Base-by-base conservation (phyloP, 2,329 filamentous ascomycete species). In the Epichloe brachyelytri region DNA sequence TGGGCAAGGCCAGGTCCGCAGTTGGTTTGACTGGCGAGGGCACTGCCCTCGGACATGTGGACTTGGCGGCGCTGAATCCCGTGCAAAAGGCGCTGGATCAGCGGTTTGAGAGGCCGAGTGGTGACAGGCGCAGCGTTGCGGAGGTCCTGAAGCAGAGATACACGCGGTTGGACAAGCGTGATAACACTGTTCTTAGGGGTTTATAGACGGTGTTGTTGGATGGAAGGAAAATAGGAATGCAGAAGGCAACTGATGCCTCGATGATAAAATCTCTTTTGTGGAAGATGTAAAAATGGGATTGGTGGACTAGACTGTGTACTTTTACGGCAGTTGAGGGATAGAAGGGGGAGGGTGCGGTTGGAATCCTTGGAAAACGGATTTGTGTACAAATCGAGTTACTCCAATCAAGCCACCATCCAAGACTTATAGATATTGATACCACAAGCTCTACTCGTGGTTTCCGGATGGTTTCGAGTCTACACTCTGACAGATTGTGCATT, bases 101-200 rank as follows among this genome's bases (percentile, higher is more conserved):
- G 64, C 68, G 78, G 47, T 82, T 73, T 56, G 67, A 74, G 62
- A 71, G 68, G 56, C 59, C 66, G 41, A 63, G 62, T 14, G 61
- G 61, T 50, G 60, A 71, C 55, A 67, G 71, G 53, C 74, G 74
- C 65, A 75, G 69, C 44, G 73, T 76, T 19, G 70, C 77, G 54
- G 73, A 80, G 60, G 68, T 72, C 41, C 63, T 83, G 49, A 70
- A 67, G 46, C 76, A 80, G 61, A 68, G 79, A 58, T 82, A 82
- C 59, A 70, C 62, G 57, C 72, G 72, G 0, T 63, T 76, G 53
- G 69, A 71, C 41, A 57, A 71, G 60, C 67, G 69, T 58, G 70
- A 76, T 54, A 70, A 72, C 53, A 67, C 70, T 30, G 63, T 68
- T 51, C 61, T 76, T 53, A 62, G 72, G 58, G 70, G 71, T 12